Conservation (phyloP, 2,329 filamentous ascomycete species). For the Aureobasidium sp. region DNA sequence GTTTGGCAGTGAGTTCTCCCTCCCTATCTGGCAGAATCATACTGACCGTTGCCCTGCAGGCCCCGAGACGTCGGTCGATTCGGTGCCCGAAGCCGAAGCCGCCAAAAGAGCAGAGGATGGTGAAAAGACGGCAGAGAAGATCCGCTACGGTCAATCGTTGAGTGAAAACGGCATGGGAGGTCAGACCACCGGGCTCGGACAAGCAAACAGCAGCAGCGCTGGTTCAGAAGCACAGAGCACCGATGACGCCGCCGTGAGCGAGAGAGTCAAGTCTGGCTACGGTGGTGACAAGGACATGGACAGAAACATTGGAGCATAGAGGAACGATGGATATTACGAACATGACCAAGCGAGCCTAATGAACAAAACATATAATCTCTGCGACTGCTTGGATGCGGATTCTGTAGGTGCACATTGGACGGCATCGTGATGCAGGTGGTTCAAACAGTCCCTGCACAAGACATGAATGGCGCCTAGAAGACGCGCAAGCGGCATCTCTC, state of each 20-base stretch:
- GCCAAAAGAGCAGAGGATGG: slow-evolving; percentile 32
- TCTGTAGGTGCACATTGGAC: background rate
- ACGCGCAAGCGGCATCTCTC: too few species aligned
- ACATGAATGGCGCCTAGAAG: too few species aligned
- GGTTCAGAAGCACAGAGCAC: slow-evolving; percentile 28
- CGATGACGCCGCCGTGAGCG: slow-evolving; percentile 32
- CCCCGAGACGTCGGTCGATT: slow-evolving; percentile 28
- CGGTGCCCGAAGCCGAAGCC: slow-evolving; percentile 25
- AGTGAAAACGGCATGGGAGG: slow-evolving; percentile 51
- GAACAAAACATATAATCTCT: background rate
- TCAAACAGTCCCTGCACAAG: background rate
- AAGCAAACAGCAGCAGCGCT: slow-evolving; percentile 33
- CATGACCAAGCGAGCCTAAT: background rate
- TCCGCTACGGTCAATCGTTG: slow-evolving; percentile 50
- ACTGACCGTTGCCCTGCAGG: background rate
- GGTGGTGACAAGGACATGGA: slow-evolving; percentile 42
- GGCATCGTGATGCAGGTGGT: background rate
- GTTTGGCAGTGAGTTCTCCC: slow-evolving; percentile 40
- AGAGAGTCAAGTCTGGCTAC: slow-evolving; percentile 47
- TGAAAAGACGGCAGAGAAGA: slow-evolving; percentile 45
- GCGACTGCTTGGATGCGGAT: too few species aligned
- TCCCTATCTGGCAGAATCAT: background rate
- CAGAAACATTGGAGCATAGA: slow-evolving; percentile 44
- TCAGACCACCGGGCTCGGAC: slow-evolving; percentile 39
- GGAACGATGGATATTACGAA: background rate